These are phyloP conservation scores for Botrytis cinerea DNA, from an alignment of 2,329 filamentous ascomycete genomes.

Conservation along the genomic window DNA sequence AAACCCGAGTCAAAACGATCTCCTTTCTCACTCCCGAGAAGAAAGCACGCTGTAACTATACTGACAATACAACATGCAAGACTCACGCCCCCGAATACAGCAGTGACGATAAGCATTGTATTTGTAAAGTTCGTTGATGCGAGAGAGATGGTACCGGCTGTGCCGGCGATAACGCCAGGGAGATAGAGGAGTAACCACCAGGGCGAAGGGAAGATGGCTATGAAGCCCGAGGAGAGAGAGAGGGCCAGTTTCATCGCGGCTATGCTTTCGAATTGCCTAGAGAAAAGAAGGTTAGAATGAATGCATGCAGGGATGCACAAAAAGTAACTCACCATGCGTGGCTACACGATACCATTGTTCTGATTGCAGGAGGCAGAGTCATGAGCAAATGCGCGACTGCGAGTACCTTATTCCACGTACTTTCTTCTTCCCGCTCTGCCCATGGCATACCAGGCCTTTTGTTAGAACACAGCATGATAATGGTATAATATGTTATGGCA, in stretches of 20 bases:
- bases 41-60: too few species aligned
- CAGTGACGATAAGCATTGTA: background rate
- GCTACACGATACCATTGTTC: background rate
- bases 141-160: background rate
- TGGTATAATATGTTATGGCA: background rate
- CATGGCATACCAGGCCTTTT: background rate
- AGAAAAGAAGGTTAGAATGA: background rate
- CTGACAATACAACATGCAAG: background rate
- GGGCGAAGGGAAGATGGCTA: background rate
- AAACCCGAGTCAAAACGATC: background rate
- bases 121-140: background rate
- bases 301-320: too few species aligned
- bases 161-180: background rate
- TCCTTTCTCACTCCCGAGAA: background rate
- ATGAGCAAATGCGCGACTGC: too few species aligned
- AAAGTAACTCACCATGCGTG: background rate
- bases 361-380: background rate
- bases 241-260: background rate
- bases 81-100: background rate
- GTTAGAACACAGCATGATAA: background rate
- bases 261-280: background rate
- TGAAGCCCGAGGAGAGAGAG: background rate
- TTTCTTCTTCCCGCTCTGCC: background rate
- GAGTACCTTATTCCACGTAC: background rate
- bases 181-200: background rate